Evolutionary conservation across 352 stramenopile species (phyloP).

Genomic region (Phytopythium helicoides): DNA sequence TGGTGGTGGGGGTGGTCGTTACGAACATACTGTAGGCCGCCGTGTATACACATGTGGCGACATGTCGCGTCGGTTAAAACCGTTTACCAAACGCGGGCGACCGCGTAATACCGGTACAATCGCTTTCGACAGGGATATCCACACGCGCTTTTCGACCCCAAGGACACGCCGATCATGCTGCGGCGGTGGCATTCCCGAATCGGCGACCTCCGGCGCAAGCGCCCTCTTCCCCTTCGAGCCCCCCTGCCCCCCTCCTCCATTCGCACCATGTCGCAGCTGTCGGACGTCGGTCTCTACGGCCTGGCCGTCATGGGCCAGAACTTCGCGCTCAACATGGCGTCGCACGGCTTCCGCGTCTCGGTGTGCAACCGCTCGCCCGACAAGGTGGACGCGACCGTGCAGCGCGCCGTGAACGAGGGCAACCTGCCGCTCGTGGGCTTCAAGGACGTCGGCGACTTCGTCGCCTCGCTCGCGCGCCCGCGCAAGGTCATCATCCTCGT

Average conservation of each 20-base stretch:
- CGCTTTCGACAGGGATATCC: conserved; percentile 8
- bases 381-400: conserved; percentile 97
- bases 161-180: conserved; percentile 1
- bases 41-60: not conserved
- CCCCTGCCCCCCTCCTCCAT: conserved; percentile 3
- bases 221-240: conserved; percentile 2
- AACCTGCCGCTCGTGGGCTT: conserved; percentile 93
- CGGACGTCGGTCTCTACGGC: conserved; percentile 89
- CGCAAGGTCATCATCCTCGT: conserved; percentile 99
- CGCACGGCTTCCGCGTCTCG: conserved; percentile 95
- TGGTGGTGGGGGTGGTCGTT: too few relatives aligned
- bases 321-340: conserved; percentile 99
- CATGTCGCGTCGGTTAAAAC: conserved; percentile 1
- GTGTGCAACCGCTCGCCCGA: conserved; percentile 97
- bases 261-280: conserved; percentile 56
- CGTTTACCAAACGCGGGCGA: not conserved
- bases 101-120: not conserved
- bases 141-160: not conserved
- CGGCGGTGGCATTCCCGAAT: conserved; percentile 21
- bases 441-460: conserved; percentile 93
- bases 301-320: conserved; percentile 98
- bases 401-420: conserved; percentile 94
- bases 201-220: conserved; percentile 17
- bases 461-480: conserved; percentile 90
- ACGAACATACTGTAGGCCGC: too few relatives aligned